phyloP scores from a whole-genome alignment of 495 filamentous ascomycete species.

The Tuber brumale region DNA sequence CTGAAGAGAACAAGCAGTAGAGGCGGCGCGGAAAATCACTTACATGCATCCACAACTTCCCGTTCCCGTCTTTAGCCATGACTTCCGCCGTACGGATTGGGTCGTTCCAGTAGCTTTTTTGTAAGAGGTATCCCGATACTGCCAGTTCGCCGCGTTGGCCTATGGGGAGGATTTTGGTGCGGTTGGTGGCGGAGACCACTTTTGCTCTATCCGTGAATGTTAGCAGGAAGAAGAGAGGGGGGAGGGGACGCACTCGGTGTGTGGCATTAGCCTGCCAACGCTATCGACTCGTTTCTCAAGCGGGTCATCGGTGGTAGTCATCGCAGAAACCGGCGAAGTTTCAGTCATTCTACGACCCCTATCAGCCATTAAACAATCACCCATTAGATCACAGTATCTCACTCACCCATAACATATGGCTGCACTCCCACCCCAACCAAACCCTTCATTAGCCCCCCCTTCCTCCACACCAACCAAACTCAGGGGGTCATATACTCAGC shows the following conservation, averaged over 20 bases:
- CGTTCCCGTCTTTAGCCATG: slow-evolving; percentile 55
- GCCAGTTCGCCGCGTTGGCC: slow-evolving; percentile 73
- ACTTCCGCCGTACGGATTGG: slow-evolving; percentile 63
- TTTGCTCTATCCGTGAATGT: slow-evolving; percentile 53
- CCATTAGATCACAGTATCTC: neutral
- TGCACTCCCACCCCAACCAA: slow-evolving; percentile 11
- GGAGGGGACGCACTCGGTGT: slow-evolving; percentile 50
- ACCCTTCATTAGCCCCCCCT: neutral
- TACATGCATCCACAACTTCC: slow-evolving; percentile 65
- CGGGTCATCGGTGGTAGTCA: slow-evolving; percentile 81
- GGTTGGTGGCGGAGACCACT: slow-evolving; percentile 61
- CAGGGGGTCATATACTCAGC: slow-evolving; percentile 48
- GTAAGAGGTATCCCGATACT: slow-evolving; percentile 75
- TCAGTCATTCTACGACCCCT: slow-evolving; percentile 66
- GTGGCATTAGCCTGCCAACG: slow-evolving; percentile 73
- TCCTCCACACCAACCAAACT: neutral
- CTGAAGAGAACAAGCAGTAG: neutral
- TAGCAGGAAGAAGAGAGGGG: neutral
- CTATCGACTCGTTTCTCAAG: slow-evolving; percentile 68
- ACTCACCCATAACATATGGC: slow-evolving; percentile 73
- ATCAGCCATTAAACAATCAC: neutral
- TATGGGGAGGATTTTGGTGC: slow-evolving; percentile 53
- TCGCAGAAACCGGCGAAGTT: slow-evolving; percentile 69
- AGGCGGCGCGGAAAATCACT: slow-evolving; percentile 29
- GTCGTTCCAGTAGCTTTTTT: slow-evolving; percentile 85